These are phyloP conservation scores for Jaenimonas drosophilae DNA, from an alignment of 208 protist genomes.

Conservation along the genomic window DNA sequence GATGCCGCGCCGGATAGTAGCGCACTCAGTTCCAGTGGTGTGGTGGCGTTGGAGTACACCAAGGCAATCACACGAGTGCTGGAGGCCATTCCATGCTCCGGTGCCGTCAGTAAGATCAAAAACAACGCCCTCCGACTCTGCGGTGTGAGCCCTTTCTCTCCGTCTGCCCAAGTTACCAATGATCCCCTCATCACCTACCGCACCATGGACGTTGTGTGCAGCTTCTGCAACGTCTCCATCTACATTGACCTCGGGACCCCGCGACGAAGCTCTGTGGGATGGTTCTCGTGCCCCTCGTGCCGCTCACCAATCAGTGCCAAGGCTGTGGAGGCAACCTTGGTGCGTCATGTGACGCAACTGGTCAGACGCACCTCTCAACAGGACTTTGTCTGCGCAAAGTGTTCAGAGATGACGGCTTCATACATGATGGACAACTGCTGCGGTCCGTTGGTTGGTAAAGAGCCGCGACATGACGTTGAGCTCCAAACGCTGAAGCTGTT, in stretches of 20 bases:
- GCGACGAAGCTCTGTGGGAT: constrained; percentile 3
- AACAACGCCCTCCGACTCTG: constrained; percentile 87
- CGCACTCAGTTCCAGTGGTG: constrained; percentile 21
- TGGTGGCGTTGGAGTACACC: constrained; percentile 65
- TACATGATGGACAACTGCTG: constrained; percentile 74
- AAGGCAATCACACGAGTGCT: constrained; percentile 64
- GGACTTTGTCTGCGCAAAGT: constrained; percentile 85
- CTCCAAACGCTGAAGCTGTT: constrained; percentile 53
- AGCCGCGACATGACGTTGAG: constrained; percentile 21
- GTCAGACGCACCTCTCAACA: constrained; percentile 47
- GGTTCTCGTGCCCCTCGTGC: constrained; percentile 62
- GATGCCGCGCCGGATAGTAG: constrained; percentile 9
- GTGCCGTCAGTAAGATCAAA: constrained; percentile 46
- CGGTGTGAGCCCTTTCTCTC: constrained; percentile 80
- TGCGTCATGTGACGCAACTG: constrained; percentile 63
- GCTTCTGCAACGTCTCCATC: constrained; percentile 66
- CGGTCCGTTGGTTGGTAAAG: constrained; percentile 59
- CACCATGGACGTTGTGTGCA: constrained; percentile 41
- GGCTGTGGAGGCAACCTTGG: constrained; percentile 63
- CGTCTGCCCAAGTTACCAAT: constrained; percentile 24
- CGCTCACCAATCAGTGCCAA: constrained; percentile 41
- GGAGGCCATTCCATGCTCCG: constrained; percentile 61
- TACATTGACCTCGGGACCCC: constrained; percentile 33
- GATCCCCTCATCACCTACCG: constrained; percentile 29
- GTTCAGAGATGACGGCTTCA: constrained; percentile 50